Conservation (phyloP, 305 asterid species). For the Caryopteris hybrid region DNA sequence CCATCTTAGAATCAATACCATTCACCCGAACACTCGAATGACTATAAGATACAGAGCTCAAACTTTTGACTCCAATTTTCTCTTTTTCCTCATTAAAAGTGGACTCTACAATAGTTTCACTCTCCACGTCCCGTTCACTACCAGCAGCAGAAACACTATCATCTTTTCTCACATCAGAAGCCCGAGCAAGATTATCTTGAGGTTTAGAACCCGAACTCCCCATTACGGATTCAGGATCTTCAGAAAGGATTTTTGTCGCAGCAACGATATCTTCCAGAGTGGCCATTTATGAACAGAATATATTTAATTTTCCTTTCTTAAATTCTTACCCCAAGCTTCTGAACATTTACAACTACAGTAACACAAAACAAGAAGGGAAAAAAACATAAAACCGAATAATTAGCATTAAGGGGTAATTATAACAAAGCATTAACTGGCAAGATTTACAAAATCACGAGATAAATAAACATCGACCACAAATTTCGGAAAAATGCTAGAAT, state of each 20-base stretch:
- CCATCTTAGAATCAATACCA: constrained; percentile 1
- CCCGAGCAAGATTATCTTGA: neutral
- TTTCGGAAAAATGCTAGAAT: neutral
- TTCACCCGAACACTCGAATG: neutral
- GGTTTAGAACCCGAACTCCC: constrained; percentile 19
- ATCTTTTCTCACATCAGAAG: constrained; percentile 8
- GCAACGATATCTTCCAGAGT: constrained; percentile 28
- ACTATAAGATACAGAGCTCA: neutral
- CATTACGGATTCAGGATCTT: constrained; percentile 11
- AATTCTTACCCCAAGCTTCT: constrained; percentile 6
- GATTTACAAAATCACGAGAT: neutral
- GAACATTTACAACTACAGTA: constrained; percentile 17
- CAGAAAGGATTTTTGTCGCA: constrained; percentile 25
- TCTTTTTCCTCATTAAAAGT: constrained; percentile 4
- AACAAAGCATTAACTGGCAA: constrained; percentile 13
- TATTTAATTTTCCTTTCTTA: neutral
- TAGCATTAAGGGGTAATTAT: neutral
- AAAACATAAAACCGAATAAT: constrained; percentile 1
- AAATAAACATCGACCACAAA: neutral
- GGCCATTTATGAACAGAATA: constrained; percentile 17
- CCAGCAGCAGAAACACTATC: constrained; percentile 11
- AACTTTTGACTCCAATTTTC: neutral
- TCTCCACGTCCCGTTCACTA: neutral
- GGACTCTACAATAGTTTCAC: constrained; percentile 20
- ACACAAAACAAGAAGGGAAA: neutral